Evolutionary conservation across 371 early-diverging fungal species (phyloP).

Genomic region (Actinomortierella ambigua): DNA sequence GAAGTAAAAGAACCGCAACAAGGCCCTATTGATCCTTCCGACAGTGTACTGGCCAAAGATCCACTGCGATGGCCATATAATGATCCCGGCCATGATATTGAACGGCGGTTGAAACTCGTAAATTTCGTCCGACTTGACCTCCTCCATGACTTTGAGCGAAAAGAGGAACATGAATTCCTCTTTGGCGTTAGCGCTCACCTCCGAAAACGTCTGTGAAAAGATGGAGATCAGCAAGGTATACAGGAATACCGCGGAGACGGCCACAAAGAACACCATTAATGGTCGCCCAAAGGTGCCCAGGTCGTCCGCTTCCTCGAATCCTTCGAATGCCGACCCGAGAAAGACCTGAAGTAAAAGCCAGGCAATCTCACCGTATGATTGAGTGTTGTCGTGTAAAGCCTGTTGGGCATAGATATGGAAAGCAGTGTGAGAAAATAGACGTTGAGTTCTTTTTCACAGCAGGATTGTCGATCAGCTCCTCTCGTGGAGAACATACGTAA

Average conservation of each 20-base stretch:
- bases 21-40: constrained; percentile 25
- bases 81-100: constrained; percentile 40
- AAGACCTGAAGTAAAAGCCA: constrained; percentile 45
- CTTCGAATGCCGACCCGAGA: constrained; percentile 45
- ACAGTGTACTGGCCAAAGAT: constrained; percentile 19
- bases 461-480: background rate
- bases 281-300: constrained; percentile 42
- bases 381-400: constrained; percentile 38
- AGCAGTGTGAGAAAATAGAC: background rate
- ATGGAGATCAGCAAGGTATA: constrained; percentile 47
- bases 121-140: constrained; percentile 47
- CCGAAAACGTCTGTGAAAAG: constrained; percentile 42
- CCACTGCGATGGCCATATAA: constrained; percentile 36
- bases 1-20: constrained; percentile 41
- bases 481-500: constrained; percentile 11
- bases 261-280: constrained; percentile 47
- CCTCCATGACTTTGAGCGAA: constrained; percentile 49
- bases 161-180: constrained; percentile 50
- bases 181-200: constrained; percentile 48
- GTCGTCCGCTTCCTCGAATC: constrained; percentile 43
- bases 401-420: background rate
- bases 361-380: constrained; percentile 42
- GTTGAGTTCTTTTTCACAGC: background rate
- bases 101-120: constrained; percentile 50
- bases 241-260: constrained; percentile 45